Evolutionary conservation across 768 basidiomycete genomes (phyloP).

Genomic region (Mycena vulgaris): DNA sequence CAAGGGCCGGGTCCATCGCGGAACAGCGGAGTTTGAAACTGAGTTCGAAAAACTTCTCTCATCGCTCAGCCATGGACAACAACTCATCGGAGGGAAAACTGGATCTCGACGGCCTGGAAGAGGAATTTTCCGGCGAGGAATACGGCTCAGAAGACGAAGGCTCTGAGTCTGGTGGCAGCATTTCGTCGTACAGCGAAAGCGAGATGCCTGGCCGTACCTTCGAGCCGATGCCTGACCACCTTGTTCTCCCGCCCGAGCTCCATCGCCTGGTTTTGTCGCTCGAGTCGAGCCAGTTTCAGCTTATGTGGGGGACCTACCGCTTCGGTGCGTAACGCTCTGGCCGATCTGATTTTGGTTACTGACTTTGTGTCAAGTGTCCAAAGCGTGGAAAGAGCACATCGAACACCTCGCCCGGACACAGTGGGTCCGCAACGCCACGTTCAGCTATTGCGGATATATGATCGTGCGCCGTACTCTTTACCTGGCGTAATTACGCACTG

Average conservation of each 20-base stretch:
- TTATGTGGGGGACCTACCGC: conserved; percentile 23
- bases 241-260: conserved; percentile 26
- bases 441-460: not conserved
- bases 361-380: conserved; percentile 13
- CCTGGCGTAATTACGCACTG: no score
- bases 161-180: conserved; percentile 7
- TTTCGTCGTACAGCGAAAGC: conserved; percentile 23
- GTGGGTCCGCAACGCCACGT: conserved; percentile 17
- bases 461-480: no score
- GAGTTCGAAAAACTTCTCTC: no score
- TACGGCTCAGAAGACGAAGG: not conserved
- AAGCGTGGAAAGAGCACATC: conserved; percentile 30
- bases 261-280: conserved; percentile 10
- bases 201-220: not conserved
- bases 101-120: no score
- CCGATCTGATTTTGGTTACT: not conserved
- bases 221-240: conserved; percentile 30
- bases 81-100: no score
- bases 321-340: conserved; percentile 7
- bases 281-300: not conserved
- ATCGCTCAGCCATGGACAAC: no score
- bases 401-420: conserved; percentile 21
- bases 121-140: not conserved
- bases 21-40: no score
- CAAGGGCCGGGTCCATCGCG: no score